Base-by-base conservation (phyloP, 75 land plant genomes). In the Pinus tabuliformis region DNA sequence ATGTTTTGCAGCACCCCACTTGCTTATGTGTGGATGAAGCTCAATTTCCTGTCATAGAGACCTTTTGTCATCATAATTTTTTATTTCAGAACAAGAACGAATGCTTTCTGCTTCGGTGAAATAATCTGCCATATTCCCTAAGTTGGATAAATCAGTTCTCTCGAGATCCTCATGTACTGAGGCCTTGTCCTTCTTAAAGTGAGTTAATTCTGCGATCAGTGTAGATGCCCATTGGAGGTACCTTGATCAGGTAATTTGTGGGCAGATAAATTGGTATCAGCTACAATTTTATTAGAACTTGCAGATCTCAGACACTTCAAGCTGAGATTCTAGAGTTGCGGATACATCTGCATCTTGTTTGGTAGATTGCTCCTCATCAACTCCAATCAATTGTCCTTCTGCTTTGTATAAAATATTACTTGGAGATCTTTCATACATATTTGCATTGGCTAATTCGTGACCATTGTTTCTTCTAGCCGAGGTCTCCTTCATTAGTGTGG, bases 241-340 rank as follows among this genome's bases (percentile, higher is more conserved):
- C 39, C 49, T 24, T 36, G 68, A 28, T 33, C 63, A 74, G 39
- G 39, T 37, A 37, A 37, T 37, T 62, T 73, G 30, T 5, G 5
- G 37, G 28, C 62, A 58, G 5, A 8, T 16, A 15, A 16, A 58
- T 15, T 58, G 20, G 59, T 58, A 3, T 4, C 64, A 62, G 14
- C 28, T 26, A 15, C 21, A 52, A n/a, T 22, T 21, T 71, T 4
- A 21, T 72, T 28, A 24, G 20, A 49, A n/a, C 24, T 9, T 16
- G 56, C 15, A 49, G 73, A 71, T 72, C 73, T 21, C 73, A 72
- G 39, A n/a, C 30, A 52, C 24, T 24, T 72, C 30, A 21, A 72
- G 73, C n/a, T 66, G 70, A 9, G 33, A 70, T 39, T 70, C 54
- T 6, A 70, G 72, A 13, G 37, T 62, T 28, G 22, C 37, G 5